Percentiles rank a stretch among this genome's conserved stretches.
Evolutionary conservation across 2,329 filamentous ascomycete genomes (phyloP).

Genomic region (Alternaria atra): DNA sequence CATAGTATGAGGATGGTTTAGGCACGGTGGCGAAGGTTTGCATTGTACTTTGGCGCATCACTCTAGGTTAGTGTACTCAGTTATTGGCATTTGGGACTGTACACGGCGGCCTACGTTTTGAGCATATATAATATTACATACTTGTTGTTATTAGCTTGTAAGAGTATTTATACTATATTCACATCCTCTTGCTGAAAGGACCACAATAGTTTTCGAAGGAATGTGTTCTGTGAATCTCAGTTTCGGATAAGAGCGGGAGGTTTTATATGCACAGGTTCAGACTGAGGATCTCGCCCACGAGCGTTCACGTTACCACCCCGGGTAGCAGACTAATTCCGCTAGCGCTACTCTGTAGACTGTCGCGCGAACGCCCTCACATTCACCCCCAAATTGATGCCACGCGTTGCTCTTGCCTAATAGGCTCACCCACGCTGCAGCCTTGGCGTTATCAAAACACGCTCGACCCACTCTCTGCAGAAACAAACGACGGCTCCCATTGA

Average conservation of each 20-base stretch:
- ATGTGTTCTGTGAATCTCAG: not conserved
- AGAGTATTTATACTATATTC: not conserved
- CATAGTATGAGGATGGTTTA: not conserved
- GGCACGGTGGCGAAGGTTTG: not conserved
- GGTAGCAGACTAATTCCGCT: not conserved
- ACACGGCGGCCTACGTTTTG: not conserved
- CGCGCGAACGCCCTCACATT: not conserved
- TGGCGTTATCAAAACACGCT: conserved; percentile 8
- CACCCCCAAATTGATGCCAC: not conserved
- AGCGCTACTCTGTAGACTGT: not conserved
- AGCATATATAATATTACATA: not conserved
- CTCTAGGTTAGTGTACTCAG: not conserved
- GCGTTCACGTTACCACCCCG: not conserved
- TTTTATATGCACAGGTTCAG: not conserved
- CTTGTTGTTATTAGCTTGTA: not conserved
- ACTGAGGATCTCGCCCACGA: not conserved
- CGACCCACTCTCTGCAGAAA: conserved; percentile 7
- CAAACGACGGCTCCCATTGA: conserved; percentile 5
- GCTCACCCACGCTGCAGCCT: not conserved
- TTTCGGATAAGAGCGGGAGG: not conserved
- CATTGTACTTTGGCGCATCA: not conserved
- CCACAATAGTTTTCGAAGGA: not conserved
- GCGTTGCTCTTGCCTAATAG: conserved; percentile 1
- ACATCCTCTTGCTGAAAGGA: not conserved
- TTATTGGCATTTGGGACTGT: not conserved